Evolutionary conservation across 371 early-diverging fungal species (phyloP), one percentile per base, ranked within the genome.

Genomic region (Mortierella sp.): DNA sequence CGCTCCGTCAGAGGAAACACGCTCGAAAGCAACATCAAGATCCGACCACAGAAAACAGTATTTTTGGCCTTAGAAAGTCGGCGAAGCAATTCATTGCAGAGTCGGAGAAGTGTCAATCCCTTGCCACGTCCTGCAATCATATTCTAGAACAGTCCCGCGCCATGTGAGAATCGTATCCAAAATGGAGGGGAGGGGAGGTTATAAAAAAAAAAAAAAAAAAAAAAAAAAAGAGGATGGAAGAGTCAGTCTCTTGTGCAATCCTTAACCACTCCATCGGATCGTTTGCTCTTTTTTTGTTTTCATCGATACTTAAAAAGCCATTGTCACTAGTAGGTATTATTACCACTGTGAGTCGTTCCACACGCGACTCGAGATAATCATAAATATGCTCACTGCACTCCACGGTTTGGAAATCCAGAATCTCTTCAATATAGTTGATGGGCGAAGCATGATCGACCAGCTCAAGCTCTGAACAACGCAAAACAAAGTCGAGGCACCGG

Each of bases 31-130:
- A 94, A 91, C 77, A 94, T 86, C 48, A 94, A 80, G 26, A 96
- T 92, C 18, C 95, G 91, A 1, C 96, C 96, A 68, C 94, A 92
- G 64, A 90, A 88, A n/a, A 89, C 91, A 14, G 91, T 91, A 77
- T 92, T 89, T 51, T 88, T 89, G 19, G 94, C 86, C 56, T 91
- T 91, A 0, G 96, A 94, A 12, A 94, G 82, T 63, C 97, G 86
- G 9, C 94, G 86, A 7, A 95, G 85, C 21, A 96, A 74, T 26
- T 92, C 93, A 72, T 95, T 96, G 80, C 97, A 96, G 76, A 93
- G 82, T 60, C 93, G 87, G 19, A 96, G 86, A 57, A 96, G 80
- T 4, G 92, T 85, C n/a, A 94, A 81, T 1, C 92, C 94, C 69
- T 95, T 95, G 56, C 96, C 95, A 72, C 85, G 87, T 1, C 82